Evolutionary conservation across 2,329 filamentous ascomycete species (phyloP).

Genomic region (Aureobasidium sp.): DNA sequence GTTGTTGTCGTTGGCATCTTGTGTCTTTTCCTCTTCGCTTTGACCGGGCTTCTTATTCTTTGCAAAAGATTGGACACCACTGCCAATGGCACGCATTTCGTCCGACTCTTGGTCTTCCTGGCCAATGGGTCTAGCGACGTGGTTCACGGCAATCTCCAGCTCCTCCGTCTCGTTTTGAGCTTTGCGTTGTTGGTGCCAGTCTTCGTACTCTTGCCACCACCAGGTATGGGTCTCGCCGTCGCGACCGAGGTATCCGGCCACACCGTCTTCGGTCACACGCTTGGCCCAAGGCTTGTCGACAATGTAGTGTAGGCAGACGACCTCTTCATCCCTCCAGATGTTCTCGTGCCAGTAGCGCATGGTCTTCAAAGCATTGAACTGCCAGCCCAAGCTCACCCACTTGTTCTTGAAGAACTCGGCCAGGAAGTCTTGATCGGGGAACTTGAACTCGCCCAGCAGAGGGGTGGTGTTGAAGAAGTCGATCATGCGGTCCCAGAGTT

Average conservation of each 20-base stretch:
- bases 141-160: conserved; percentile 16
- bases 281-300: conserved; percentile 48
- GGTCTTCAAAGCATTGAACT: conserved; percentile 46
- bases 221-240: conserved; percentile 44
- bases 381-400: conserved; percentile 41
- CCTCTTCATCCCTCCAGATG: conserved; percentile 42
- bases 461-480: conserved; percentile 32
- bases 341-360: conserved; percentile 44
- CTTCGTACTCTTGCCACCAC: conserved; percentile 43
- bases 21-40: conserved; percentile 14
- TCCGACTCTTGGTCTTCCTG: conserved; percentile 18
- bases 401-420: conserved; percentile 38
- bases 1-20: background rate
- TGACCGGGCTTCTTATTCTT: conserved; percentile 18
- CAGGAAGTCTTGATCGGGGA: conserved; percentile 47
- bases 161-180: conserved; percentile 31
- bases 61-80: conserved; percentile 23
- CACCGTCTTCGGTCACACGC: conserved; percentile 32
- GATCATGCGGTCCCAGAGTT: conserved; percentile 33
- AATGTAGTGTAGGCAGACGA: conserved; percentile 44
- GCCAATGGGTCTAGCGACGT: conserved; percentile 17
- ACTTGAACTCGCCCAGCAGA: conserved; percentile 36
- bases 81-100: conserved; percentile 24
- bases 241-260: conserved; percentile 40
- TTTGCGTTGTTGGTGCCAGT: conserved; percentile 30